Conservation (phyloP, 768 basidiomycete species). For the Dioszegia aurantiaca region DNA sequence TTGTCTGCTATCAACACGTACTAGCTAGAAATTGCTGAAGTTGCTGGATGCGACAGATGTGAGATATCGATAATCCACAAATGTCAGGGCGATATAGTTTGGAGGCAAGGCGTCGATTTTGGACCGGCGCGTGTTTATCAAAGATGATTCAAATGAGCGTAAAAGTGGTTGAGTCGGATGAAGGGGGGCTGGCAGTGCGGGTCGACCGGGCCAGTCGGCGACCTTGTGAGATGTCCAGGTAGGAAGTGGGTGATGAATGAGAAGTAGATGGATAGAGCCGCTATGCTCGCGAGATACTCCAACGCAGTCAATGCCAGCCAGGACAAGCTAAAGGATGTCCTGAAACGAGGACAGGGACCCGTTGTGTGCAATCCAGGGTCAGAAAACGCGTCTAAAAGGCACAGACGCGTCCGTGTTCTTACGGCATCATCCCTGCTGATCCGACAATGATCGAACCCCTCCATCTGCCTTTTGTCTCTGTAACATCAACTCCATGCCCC, state of each 20-base stretch:
- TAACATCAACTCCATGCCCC: neutral
- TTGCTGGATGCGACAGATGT: neutral
- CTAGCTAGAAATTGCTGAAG: no score
- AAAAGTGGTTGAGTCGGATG: neutral
- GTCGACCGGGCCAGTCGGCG: constrained; percentile 10
- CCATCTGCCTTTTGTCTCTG: constrained; percentile 4
- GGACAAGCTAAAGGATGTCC: no score
- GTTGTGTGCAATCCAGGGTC: neutral
- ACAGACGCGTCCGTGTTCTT: constrained; percentile 4
- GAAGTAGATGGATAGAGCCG: neutral
- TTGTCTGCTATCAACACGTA: no score
- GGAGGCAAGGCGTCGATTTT: no score
- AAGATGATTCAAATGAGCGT: neutral
- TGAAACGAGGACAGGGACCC: no score
- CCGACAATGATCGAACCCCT: no score
- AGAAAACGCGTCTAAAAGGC: neutral
- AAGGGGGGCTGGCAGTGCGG: neutral
- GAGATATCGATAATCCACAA: neutral
- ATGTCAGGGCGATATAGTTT: neutral
- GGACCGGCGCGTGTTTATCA: neutral
- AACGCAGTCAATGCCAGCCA: no score
- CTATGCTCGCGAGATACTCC: no score
- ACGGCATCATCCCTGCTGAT: constrained; percentile 4
- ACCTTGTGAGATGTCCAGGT: neutral
- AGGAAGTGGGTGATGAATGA: neutral